Evolutionary conservation across 2,329 filamentous ascomycete genomes (phyloP).

Genomic region (Exophiala mesophila): DNA sequence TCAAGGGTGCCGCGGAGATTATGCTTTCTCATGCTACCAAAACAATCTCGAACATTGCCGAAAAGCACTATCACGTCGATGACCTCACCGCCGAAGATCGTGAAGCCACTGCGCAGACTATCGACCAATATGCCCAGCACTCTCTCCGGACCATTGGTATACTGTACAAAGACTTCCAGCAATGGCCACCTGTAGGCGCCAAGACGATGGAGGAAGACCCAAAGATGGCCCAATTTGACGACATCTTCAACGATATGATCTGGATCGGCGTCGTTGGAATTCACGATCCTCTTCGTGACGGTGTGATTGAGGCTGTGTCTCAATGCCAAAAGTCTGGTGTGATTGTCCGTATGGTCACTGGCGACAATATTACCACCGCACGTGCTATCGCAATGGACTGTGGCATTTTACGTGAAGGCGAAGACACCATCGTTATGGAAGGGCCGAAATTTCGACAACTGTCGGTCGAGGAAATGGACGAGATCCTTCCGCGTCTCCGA

Average conservation of each 20-base stretch:
- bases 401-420: constrained; percentile 55
- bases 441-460: constrained; percentile 63
- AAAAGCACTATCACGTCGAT: constrained; percentile 26
- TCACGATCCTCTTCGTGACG: constrained; percentile 66
- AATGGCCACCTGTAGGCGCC: constrained; percentile 59
- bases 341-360: constrained; percentile 68
- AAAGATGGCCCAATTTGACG: constrained; percentile 60
- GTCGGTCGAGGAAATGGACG: constrained; percentile 54
- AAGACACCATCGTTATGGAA: constrained; percentile 62
- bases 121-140: constrained; percentile 42
- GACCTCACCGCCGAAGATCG: constrained; percentile 25
- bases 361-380: constrained; percentile 67
- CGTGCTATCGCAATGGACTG: constrained; percentile 69
- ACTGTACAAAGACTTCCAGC: constrained; percentile 66
- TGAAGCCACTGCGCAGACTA: constrained; percentile 31
- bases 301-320: constrained; percentile 62
- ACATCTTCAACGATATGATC: constrained; percentile 66
- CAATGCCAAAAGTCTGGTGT: constrained; percentile 66
- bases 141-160: constrained; percentile 72
- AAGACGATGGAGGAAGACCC: constrained; percentile 56
- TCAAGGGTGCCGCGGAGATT: constrained; percentile 47
- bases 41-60: constrained; percentile 29
- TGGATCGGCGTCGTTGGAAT: constrained; percentile 70
- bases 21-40: constrained; percentile 37
- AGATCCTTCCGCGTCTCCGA: constrained; percentile 55